A percentile compares a stretch with the other conserved stretches of the same genome.
Evolutionary conservation across 2,329 filamentous ascomycete genomes (phyloP).

Genomic region (Chaetomiaceae sp.): DNA sequence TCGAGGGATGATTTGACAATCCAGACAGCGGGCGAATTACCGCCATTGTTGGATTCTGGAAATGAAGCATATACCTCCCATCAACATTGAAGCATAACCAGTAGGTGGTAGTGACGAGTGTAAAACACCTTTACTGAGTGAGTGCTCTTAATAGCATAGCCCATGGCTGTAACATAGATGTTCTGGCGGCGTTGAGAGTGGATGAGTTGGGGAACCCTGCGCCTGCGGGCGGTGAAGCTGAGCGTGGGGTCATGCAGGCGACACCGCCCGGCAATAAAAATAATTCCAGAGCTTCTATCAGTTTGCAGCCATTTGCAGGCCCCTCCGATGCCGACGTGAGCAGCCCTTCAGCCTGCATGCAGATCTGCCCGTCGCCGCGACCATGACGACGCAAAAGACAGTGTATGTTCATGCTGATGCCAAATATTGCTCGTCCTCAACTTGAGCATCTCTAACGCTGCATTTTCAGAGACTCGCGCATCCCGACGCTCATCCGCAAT

Average conservation of each 20-base stretch:
- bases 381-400: slow-evolving; percentile 57
- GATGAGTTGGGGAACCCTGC: too few species aligned
- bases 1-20: too few species aligned
- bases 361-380: slow-evolving; percentile 23
- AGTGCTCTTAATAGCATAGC: too few species aligned
- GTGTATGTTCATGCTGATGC: slow-evolving; percentile 34
- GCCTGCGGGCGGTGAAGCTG: slow-evolving; percentile 4
- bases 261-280: slow-evolving; percentile 23
- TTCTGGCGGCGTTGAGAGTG: too few species aligned
- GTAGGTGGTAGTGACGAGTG: too few species aligned
- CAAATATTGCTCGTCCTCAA: slow-evolving; percentile 2
- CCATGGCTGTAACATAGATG: too few species aligned
- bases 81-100: too few species aligned
- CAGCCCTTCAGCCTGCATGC: slow-evolving; percentile 1
- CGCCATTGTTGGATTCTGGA: too few species aligned
- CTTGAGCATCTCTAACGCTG: background rate
- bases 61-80: too few species aligned
- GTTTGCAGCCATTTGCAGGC: slow-evolving; percentile 19
- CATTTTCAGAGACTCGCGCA: slow-evolving; percentile 89
- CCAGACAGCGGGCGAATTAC: too few species aligned
- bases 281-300: slow-evolving; percentile 13
- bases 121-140: too few species aligned
- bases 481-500: slow-evolving; percentile 86
- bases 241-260: background rate
- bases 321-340: slow-evolving; percentile 15